A percentile compares a stretch with the other conserved stretches of the same genome.
These are phyloP conservation scores for Dendrostoma leiphaemia DNA, from an alignment of 2,329 filamentous ascomycete species.

Conservation along the genomic window DNA sequence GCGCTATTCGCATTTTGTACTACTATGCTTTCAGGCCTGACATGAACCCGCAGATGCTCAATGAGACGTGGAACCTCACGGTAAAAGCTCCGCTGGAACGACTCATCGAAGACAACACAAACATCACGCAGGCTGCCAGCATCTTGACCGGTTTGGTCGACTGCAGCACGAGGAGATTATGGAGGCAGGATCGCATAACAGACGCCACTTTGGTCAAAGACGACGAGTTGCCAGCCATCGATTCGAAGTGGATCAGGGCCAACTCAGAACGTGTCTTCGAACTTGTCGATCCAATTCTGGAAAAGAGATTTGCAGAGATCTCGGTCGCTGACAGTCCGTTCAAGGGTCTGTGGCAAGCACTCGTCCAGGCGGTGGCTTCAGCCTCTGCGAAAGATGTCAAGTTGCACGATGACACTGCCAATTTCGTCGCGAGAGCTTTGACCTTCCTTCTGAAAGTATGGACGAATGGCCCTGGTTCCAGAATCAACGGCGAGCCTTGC, in stretches of 20 bases:
- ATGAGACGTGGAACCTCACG: conserved; percentile 76
- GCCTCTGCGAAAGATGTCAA: conserved; percentile 86
- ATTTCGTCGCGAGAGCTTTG: conserved; percentile 72
- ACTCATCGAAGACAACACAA: conserved; percentile 50
- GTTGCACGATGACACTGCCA: conserved; percentile 77
- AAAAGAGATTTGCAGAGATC: conserved; percentile 61
- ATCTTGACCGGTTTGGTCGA: conserved; percentile 75
- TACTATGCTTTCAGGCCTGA: conserved; percentile 81
- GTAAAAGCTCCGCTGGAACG: conserved; percentile 63
- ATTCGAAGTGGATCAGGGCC: conserved; percentile 82
- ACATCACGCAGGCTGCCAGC: conserved; percentile 57
- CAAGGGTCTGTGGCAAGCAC: conserved; percentile 56
- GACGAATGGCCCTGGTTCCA: conserved; percentile 43
- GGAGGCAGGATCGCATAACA: conserved; percentile 72
- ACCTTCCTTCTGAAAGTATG: conserved; percentile 69
- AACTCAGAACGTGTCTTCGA: conserved; percentile 65
- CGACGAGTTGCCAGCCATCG: conserved; percentile 79
- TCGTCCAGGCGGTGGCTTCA: conserved; percentile 62
- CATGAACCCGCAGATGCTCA: conserved; percentile 62
- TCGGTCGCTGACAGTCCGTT: conserved; percentile 54
- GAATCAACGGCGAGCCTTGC: conserved; percentile 46
- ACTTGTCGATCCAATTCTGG: conserved; percentile 58
- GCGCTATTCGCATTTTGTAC: conserved; percentile 74
- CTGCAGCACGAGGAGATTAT: conserved; percentile 56
- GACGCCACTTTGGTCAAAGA: conserved; percentile 57